Conservation (phyloP, 495 filamentous ascomycete species). For the Neurospora tetrasperma region DNA sequence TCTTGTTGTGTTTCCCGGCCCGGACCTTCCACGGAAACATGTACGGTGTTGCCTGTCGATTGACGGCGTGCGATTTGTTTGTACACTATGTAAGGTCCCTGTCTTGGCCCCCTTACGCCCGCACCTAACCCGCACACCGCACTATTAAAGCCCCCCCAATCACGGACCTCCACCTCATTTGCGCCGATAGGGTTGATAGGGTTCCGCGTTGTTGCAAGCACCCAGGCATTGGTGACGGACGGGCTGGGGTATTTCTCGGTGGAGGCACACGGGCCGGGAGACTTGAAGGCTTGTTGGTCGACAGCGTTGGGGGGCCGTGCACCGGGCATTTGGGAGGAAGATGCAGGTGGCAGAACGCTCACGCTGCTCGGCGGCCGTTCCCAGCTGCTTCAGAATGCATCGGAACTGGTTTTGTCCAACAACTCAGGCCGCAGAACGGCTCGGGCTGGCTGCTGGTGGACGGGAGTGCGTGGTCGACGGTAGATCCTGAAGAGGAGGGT, state of each 20-base stretch:
- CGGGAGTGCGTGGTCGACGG: neutral
- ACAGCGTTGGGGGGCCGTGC: neutral
- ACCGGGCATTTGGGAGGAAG: neutral
- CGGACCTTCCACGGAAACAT: neutral
- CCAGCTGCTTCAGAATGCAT: neutral
- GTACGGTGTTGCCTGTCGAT: neutral
- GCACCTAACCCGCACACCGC: conserved; percentile 5
- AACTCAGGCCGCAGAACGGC: neutral
- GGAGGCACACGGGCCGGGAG: conserved; percentile 11
- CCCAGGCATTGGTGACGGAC: conserved; percentile 12
- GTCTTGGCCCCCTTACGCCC: neutral
- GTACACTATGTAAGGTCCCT: neutral
- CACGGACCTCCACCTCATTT: conserved; percentile 17
- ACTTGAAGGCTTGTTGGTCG: conserved; percentile 8
- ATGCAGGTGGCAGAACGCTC: neutral
- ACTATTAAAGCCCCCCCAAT: conserved; percentile 12
- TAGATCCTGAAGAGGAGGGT: neutral
- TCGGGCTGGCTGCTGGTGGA: neutral
- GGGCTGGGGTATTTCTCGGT: conserved; percentile 6
- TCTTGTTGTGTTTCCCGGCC: neutral
- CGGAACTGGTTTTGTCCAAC: neutral
- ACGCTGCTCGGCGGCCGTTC: neutral
- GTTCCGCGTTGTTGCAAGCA: conserved; percentile 13
- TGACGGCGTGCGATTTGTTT: neutral
- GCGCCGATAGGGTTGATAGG: conserved; percentile 7